phyloP scores from a whole-genome alignment of 108 stramenopile species.

The Pseudonitzschia delicatissima region DNA sequence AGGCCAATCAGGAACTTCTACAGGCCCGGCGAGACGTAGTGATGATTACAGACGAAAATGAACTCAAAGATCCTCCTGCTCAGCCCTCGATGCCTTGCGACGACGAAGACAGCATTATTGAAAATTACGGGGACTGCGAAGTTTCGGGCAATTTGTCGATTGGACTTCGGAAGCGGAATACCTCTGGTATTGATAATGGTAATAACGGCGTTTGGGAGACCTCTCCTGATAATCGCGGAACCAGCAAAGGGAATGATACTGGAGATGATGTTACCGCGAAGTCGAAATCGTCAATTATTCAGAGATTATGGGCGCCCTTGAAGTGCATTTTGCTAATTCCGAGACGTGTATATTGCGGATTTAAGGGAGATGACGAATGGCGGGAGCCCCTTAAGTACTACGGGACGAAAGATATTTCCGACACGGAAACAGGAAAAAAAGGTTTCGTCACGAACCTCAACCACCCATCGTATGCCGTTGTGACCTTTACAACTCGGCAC shows the following conservation, averaged over 20 bases:
- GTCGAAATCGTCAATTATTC: no score
- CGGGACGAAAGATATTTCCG: background rate
- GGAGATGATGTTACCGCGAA: no score
- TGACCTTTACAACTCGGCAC: slow-evolving; percentile 77
- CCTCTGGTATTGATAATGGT: background rate
- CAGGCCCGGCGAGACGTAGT: slow-evolving; percentile 19
- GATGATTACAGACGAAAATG: no score
- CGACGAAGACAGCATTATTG: no score
- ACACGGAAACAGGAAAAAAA: background rate
- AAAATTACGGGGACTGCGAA: no score
- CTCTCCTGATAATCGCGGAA: background rate
- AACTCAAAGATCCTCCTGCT: no score
- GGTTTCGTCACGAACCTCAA: slow-evolving; percentile 8
- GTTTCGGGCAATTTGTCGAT: no score
- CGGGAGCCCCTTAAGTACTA: background rate
- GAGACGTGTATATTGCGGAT: no score
- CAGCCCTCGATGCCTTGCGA: no score
- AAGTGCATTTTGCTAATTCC: no score
- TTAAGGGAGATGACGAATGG: background rate
- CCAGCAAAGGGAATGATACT: background rate
- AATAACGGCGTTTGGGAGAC: background rate
- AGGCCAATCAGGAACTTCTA: slow-evolving; percentile 53
- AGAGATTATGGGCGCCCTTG: no score
- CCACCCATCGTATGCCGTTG: slow-evolving; percentile 68
- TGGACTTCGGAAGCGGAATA: no score